Base-by-base conservation (phyloP, 805 yeast genomes). In the Nakazawaea laoshanensis region DNA sequence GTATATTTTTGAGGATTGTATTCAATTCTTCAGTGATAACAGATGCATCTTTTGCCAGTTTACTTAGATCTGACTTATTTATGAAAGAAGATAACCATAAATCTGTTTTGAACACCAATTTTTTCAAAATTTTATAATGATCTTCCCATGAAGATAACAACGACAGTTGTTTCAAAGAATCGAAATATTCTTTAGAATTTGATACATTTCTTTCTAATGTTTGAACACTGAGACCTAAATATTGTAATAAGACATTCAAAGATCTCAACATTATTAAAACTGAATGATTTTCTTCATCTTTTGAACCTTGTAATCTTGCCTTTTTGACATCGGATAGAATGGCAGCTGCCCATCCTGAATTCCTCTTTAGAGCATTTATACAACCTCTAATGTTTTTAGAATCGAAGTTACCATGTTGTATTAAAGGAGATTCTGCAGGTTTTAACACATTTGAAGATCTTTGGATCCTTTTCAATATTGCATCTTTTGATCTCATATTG, bases 161-260 rank as follows among this genome's bases (percentile, higher is more conserved):
- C 3, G 67, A 59, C 38, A 69, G 67, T 30, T 54, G 37, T 37
- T 58, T 61, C 15, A 71, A 46, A 7, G 60, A 30, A 30, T 57
- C 57, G 34, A 53, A 44, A 7, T 41, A 33, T 25, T 54, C 57
- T 16, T 50, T 51, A 13, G 61, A 55, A 13, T 46, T 61, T 28
- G 57, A 57, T 42, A 67, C 66, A 14, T 45, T 49, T 24, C 47
- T 52, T 21, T 55, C 74, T 3, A 65, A 54, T 1, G 60, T 61
- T 29, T 56, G 56, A 29, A 64, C 55, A 38, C 68, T 62, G 35
- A 65, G 59, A n/a, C 65, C 58, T 26, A 63, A 61, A 41, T 72
- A 70, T 42, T 69, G 77, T 34, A 69, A 64, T 8, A 73, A 54
- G 2, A 67, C 65, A 42, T 65, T 69, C 24, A 71, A 51, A 4